Base-by-base conservation (phyloP, 371 early-diverging fungal species). In the Rhizopus stolonifer region DNA sequence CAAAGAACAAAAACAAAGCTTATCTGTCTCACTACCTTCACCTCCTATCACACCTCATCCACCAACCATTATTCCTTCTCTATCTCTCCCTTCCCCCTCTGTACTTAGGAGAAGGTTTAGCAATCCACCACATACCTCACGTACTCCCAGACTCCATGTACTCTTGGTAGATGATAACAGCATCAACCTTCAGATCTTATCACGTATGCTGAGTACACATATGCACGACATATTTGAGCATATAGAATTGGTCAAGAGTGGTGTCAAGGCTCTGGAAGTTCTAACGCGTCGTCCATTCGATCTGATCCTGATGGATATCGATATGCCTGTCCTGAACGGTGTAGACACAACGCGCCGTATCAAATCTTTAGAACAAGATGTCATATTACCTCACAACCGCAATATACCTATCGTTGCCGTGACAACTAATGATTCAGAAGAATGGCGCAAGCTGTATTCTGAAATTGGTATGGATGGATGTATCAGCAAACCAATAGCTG, bases 351-450 rank as follows among this genome's bases (percentile, higher is more conserved):
- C 82, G 13, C 59, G 61, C 22, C 70, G 62, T 47, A 72, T 76
- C 18, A 67, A 70, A 46, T 61, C 52, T 23, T 54, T 49, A 3
- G 49, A 64, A 7, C 72, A 76, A 39, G 58, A 68, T 46, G 64
- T 67, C 42, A 70, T 84, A 24, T 56, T 82, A 34, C 52, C 60
- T n/a, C 68, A 64, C 46, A 85, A 85, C 63, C 67, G 72, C 39
- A 65, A 48, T 6, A 67, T 79, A 17, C 86, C 85, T 22, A 85
- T 87, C 46, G 77, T 87, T 15, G 88, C 88, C 5, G 80, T 85
- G 18, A 85, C 88, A n/a, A 85, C 88, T 44, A 77, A 78, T 39
- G 77, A 72, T 40, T 62, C 71, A 0, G 24, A 49, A 2, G 50
- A 56, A 18, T 64, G 64, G 67, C 50, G 57, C 11, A 55, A 58